Percentiles rank a stretch among this genome's conserved stretches.
Conservation (phyloP, 176 grass and related monocot species). For the Avena eriantha region DNA sequence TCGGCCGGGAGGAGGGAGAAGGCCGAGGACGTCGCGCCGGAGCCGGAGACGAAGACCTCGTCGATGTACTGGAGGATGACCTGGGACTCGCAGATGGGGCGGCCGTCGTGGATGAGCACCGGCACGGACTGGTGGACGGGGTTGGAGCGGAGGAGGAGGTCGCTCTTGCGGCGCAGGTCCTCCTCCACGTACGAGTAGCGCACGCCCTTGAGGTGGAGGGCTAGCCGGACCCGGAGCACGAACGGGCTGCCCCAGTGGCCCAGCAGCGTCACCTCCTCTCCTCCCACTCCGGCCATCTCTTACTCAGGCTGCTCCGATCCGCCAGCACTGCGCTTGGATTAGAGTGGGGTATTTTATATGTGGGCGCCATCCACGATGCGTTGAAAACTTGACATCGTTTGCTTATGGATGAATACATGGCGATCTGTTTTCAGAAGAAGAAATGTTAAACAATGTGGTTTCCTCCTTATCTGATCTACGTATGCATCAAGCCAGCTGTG, state of each 20-base stretch:
- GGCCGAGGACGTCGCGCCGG: not conserved
- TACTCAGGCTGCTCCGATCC: too few species aligned
- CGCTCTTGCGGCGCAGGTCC: conserved; percentile 57
- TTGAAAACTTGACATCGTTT: not conserved
- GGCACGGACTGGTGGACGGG: conserved; percentile 63
- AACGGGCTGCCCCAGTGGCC: conserved; percentile 45
- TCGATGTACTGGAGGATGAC: conserved; percentile 61
- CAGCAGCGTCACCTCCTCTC: conserved; percentile 47
- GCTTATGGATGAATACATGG: not conserved
- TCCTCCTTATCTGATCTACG: not conserved
- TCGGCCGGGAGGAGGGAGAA: conserved; percentile 43
- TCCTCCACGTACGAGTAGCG: conserved; percentile 52
- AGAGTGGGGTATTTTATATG: not conserved
- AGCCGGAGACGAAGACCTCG: conserved; percentile 31
- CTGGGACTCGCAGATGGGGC: conserved; percentile 40
- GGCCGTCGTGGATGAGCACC: conserved; percentile 46
- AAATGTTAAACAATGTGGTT: not conserved
- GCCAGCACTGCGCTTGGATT: not conserved
- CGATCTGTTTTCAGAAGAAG: not conserved
- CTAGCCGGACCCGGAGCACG: conserved; percentile 37
- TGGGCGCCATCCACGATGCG: not conserved
- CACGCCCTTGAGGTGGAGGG: conserved; percentile 61
- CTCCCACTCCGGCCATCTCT: conserved; percentile 10
- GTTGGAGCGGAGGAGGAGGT: conserved; percentile 57
- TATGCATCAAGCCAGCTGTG: not conserved